Evolutionary conservation across 441 rosid genomes (phyloP).

Genomic region (Omphalea diandra): DNA sequence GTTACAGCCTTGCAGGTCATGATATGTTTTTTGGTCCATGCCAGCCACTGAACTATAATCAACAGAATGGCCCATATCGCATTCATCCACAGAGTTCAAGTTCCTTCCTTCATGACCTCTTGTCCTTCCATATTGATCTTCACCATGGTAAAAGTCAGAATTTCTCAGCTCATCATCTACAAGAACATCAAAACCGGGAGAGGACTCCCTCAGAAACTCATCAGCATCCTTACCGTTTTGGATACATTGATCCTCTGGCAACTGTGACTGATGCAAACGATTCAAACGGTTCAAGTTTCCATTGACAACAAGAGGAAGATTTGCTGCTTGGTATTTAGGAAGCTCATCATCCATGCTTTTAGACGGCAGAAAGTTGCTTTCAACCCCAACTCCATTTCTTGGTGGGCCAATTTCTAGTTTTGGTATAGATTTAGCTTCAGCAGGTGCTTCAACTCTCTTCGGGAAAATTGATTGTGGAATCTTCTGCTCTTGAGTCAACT

Average conservation of each 20-base stretch:
- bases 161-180: conserved; percentile 78
- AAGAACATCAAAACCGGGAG: conserved; percentile 98
- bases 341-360: conserved; percentile 38
- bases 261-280: conserved; percentile 47
- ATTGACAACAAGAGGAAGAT: conserved; percentile 35
- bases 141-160: conserved; percentile 65
- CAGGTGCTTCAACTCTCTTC: conserved; percentile 32
- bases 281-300: conserved; percentile 42
- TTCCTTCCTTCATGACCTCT: conserved; percentile 58
- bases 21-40: conserved; percentile 43
- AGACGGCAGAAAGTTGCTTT: conserved; percentile 35
- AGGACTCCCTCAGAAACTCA: conserved; percentile 72
- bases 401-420: conserved; percentile 33
- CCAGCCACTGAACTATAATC: conserved; percentile 49
- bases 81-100: conserved; percentile 51
- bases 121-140: conserved; percentile 66
- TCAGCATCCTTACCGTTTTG: conserved; percentile 67
- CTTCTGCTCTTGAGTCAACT: conserved; percentile 41
- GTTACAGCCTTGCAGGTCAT: conserved; percentile 44
- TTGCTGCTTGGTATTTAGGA: conserved; percentile 38
- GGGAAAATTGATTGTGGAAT: conserved; percentile 28
- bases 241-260: conserved; percentile 46
- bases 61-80: conserved; percentile 43
- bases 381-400: conserved; percentile 37
- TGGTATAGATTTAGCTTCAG: conserved; percentile 35